phyloP scores from a whole-genome alignment of 345 rosid species.

The Citrus trifoliata region DNA sequence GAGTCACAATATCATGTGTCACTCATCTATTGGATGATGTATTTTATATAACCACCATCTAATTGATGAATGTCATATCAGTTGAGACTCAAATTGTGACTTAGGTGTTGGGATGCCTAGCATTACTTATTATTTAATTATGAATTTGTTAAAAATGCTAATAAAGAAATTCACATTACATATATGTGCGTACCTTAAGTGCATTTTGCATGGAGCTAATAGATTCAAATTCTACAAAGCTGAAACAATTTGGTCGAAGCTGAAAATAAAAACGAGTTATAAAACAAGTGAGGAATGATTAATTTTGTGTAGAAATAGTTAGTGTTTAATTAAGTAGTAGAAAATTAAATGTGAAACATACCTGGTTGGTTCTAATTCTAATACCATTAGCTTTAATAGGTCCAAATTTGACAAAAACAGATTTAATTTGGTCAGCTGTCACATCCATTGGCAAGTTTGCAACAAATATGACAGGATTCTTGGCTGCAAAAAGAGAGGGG shows the following conservation, averaged over 20 bases:
- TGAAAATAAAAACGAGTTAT: constrained; percentile 10
- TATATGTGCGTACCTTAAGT: constrained; percentile 40
- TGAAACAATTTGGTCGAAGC: constrained; percentile 60
- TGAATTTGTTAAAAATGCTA: no score
- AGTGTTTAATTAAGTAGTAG: neutral
- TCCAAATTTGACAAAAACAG: constrained; percentile 43
- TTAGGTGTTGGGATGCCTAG: no score
- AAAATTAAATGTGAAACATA: constrained; percentile 5
- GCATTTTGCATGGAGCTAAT: constrained; percentile 58
- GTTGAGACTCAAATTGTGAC: no score
- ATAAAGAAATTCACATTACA: no score
- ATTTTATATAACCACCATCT: no score
- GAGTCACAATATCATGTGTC: no score
- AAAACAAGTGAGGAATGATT: neutral
- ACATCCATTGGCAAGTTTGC: constrained; percentile 65
- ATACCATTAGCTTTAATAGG: constrained; percentile 46
- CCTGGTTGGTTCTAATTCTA: constrained; percentile 64
- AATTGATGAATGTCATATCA: no score
- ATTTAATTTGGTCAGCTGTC: constrained; percentile 38
- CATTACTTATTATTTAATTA: no score
- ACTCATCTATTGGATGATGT: no score
- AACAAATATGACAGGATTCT: constrained; percentile 47
- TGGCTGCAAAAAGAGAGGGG: constrained; percentile 33
- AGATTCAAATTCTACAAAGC: constrained; percentile 76
- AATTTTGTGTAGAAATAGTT: neutral